These are phyloP conservation scores for Cyclostephanos tholiformis DNA, from an alignment of 108 stramenopile species.

Conservation along the genomic window DNA sequence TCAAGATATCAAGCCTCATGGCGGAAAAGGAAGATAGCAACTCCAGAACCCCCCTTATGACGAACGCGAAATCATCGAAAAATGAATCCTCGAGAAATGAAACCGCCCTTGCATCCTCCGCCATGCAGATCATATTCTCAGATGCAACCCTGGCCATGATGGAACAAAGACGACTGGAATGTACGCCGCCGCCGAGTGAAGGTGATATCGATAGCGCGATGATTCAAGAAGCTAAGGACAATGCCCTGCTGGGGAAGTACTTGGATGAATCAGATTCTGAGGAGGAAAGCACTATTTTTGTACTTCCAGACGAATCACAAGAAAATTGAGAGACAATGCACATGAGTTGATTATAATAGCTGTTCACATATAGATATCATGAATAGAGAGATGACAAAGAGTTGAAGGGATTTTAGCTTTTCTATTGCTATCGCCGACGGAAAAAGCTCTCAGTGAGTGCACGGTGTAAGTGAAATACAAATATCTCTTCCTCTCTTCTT, in stretches of 20 bases:
- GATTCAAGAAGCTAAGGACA: slow-evolving; percentile 12
- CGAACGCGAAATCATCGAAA: not conserved
- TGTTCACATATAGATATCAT: too few relatives aligned
- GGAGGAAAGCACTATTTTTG: slow-evolving; percentile 1
- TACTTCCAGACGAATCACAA: not conserved
- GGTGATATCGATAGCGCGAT: slow-evolving; percentile 16
- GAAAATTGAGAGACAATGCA: not conserved
- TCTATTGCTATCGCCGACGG: too few relatives aligned
- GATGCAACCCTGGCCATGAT: slow-evolving; percentile 12
- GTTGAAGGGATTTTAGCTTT: too few relatives aligned
- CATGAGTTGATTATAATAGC: too few relatives aligned
- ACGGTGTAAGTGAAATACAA: too few relatives aligned
- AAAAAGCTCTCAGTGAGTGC: too few relatives aligned
- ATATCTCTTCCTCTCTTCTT: too few relatives aligned
- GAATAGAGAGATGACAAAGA: too few relatives aligned
- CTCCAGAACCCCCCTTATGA: not conserved
- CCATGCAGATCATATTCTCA: slow-evolving; percentile 4
- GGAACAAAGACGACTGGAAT: slow-evolving; percentile 14
- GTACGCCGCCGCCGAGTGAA: slow-evolving; percentile 29
- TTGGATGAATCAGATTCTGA: slow-evolving; percentile 9
- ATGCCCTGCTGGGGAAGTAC: slow-evolving; percentile 5
- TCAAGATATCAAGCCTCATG: not conserved
- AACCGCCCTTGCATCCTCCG: not conserved
- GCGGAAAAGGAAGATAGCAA: not conserved
- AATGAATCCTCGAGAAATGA: not conserved